Conservation (phyloP, 2,329 filamentous ascomycete genomes). For the Ophiostoma novo-ulmi region DNA sequence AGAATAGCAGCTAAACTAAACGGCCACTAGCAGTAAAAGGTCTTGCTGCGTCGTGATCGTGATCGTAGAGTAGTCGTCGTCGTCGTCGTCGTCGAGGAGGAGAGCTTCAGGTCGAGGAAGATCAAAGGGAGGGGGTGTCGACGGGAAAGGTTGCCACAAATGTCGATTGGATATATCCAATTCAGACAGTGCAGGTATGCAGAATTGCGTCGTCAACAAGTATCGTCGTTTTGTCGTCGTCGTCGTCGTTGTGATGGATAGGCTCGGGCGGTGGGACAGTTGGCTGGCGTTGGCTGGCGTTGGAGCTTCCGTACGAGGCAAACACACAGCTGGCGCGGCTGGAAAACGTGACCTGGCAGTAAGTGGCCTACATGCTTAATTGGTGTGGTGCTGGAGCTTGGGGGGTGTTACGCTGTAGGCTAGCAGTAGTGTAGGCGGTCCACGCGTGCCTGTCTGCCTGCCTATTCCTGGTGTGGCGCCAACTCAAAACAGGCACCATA, state of each 20-base stretch:
- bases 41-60: conserved; percentile 10
- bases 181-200: background rate
- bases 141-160: background rate
- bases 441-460: conserved; percentile 24
- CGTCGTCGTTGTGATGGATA: conserved; percentile 14
- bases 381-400: conserved; percentile 13
- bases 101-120: background rate
- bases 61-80: background rate
- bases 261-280: conserved; percentile 13
- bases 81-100: background rate
- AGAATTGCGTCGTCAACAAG: background rate
- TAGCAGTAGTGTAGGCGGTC: conserved; percentile 8
- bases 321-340: conserved; percentile 37
- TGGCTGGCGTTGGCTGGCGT: background rate
- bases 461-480: conserved; percentile 11
- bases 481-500: background rate
- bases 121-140: background rate
- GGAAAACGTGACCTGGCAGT: conserved; percentile 28
- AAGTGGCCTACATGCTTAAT: background rate
- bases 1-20: background rate
- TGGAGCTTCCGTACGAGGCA: conserved; percentile 31
- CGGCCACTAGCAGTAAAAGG: background rate
- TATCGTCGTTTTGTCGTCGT: conserved; percentile 7
- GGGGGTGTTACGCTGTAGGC: background rate
- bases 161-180: background rate